These are phyloP conservation scores for Cichorium intybus DNA, from an alignment of 140 eudicot genomes.

Conservation along the genomic window DNA sequence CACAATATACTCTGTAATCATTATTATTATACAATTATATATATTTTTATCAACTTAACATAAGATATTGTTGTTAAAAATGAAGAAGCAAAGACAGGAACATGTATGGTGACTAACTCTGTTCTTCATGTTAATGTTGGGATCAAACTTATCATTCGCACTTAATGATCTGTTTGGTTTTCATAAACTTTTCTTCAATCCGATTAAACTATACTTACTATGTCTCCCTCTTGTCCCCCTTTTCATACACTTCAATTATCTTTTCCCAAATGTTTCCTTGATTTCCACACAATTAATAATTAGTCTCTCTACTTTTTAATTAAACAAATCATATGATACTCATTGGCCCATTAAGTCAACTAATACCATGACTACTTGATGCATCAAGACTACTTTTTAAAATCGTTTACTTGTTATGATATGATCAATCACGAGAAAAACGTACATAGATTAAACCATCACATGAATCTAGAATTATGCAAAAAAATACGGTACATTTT, in stretches of 20 bases:
- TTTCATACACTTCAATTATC: slow-evolving; percentile 13
- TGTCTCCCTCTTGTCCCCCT: slow-evolving; percentile 32
- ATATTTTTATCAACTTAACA: no score
- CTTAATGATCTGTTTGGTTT: slow-evolving; percentile 20
- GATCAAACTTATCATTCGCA: slow-evolving; percentile 15
- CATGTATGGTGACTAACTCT: slow-evolving; percentile 18
- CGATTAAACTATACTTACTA: slow-evolving; percentile 9
- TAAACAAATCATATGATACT: neutral
- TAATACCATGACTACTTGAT: neutral
- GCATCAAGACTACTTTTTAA: slow-evolving; percentile 16
- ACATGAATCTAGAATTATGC: neutral
- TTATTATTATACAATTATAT: neutral
- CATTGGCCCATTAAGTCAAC: slow-evolving; percentile 22
- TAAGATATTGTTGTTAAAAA: neutral
- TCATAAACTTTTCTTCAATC: slow-evolving; percentile 19
- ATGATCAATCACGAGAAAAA: slow-evolving; percentile 6
- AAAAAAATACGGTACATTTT: no score
- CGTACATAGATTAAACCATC: neutral
- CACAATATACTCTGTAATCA: no score
- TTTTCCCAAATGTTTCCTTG: slow-evolving; percentile 32
- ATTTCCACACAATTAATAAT: slow-evolving; percentile 21
- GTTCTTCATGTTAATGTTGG: slow-evolving; percentile 31
- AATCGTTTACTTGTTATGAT: neutral
- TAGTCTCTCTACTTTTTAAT: slow-evolving; percentile 14
- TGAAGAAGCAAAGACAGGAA: neutral